phyloP scores from a whole-genome alignment of 306 rosid genomes.

The Quercus dentata region DNA sequence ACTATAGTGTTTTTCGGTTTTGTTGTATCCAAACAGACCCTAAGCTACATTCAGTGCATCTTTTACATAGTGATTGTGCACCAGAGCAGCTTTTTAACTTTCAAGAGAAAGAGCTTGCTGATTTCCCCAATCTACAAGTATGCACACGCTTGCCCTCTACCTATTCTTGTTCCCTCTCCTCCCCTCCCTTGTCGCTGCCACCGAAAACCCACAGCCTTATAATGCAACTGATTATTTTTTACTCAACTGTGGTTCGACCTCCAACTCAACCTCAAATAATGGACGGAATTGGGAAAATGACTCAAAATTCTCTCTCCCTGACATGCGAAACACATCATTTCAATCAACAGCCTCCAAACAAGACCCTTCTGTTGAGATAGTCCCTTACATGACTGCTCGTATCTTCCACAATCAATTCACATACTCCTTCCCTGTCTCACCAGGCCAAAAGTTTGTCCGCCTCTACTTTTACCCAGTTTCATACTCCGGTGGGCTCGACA shows the following conservation, averaged over 20 bases:
- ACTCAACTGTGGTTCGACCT: constrained; percentile 14
- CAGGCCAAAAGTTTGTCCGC: not conserved
- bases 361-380: too few species aligned
- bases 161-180: not conserved
- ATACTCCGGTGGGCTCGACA: not conserved
- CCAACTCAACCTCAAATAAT: not conserved
- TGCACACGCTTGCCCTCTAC: not conserved
- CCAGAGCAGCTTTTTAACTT: too few species aligned
- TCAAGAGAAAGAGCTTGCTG: too few species aligned
- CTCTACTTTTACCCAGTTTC: constrained; percentile 7
- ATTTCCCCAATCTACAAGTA: not conserved
- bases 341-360: not conserved
- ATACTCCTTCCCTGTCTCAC: too few species aligned
- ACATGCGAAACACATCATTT: not conserved
- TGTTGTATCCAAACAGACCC: too few species aligned
- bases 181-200: not conserved
- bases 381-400: too few species aligned
- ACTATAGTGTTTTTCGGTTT: too few species aligned
- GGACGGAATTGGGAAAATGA: constrained; percentile 8
- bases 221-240: not conserved
- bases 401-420: too few species aligned
- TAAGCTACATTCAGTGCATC: too few species aligned
- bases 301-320: not conserved
- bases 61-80: too few species aligned
- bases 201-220: not conserved